Conservation (phyloP, 805 yeast species). For the Teunomyces tritomae region DNA sequence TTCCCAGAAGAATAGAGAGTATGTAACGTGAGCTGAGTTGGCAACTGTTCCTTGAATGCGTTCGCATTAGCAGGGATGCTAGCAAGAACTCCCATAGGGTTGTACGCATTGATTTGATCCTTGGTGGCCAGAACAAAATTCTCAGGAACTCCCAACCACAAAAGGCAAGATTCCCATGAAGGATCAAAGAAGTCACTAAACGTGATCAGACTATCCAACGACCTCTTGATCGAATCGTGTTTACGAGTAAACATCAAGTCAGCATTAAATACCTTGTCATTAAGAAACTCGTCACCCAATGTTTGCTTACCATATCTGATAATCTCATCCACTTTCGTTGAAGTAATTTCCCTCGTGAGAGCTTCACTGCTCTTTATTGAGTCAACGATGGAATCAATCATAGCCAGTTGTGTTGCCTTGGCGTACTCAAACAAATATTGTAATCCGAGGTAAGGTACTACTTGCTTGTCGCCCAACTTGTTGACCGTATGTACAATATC, state of each 20-base stretch:
- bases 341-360: slow-evolving; percentile 62
- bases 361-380: slow-evolving; percentile 66
- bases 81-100: slow-evolving; percentile 31
- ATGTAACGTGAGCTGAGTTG: slow-evolving; percentile 40
- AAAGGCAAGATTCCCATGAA: slow-evolving; percentile 55
- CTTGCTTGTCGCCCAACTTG: slow-evolving; percentile 49
- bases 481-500: slow-evolving; percentile 52
- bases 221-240: slow-evolving; percentile 58
- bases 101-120: slow-evolving; percentile 28
- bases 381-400: slow-evolving; percentile 62
- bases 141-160: slow-evolving; percentile 41
- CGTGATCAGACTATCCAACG: slow-evolving; percentile 58
- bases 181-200: slow-evolving; percentile 81
- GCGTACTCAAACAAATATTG: slow-evolving; percentile 70
- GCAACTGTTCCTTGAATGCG: slow-evolving; percentile 29
- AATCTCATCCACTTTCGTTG: slow-evolving; percentile 58
- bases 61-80: slow-evolving; percentile 28
- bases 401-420: slow-evolving; percentile 59
- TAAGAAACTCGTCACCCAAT: slow-evolving; percentile 60
- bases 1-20: slow-evolving; percentile 40
- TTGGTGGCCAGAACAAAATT: slow-evolving; percentile 25
- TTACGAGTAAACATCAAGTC: slow-evolving; percentile 81
- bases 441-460: slow-evolving; percentile 60
- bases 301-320: slow-evolving; percentile 58
- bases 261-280: slow-evolving; percentile 62